Conservation (phyloP, 805 yeast genomes). For the Grigorovia humatica region DNA sequence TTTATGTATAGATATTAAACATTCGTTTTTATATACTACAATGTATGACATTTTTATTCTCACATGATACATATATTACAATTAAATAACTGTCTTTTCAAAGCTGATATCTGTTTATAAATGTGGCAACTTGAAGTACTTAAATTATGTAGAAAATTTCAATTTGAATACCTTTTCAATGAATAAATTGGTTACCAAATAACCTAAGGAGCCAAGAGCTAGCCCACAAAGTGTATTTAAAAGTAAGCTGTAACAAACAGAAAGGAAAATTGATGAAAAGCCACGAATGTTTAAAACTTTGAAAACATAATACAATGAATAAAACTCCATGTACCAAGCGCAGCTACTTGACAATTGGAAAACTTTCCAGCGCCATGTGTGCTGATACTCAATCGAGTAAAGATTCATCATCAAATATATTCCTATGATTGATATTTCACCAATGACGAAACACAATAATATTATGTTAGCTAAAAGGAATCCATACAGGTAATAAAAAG, state of each 20-base stretch:
- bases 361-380: slow-evolving; percentile 72
- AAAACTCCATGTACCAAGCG: slow-evolving; percentile 58
- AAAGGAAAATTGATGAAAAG: slow-evolving; percentile 54
- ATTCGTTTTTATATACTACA: neutral
- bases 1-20: neutral
- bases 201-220: slow-evolving; percentile 67
- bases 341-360: slow-evolving; percentile 62
- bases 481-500: slow-evolving; percentile 73
- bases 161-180: slow-evolving; percentile 34
- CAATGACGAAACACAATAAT: slow-evolving; percentile 49
- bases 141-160: neutral
- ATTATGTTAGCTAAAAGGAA: slow-evolving; percentile 54
- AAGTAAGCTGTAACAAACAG: slow-evolving; percentile 61
- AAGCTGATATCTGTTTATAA: too few species aligned
- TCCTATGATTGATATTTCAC: slow-evolving; percentile 63
- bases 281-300: slow-evolving; percentile 51
- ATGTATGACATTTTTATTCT: neutral
- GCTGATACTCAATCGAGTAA: slow-evolving; percentile 5
- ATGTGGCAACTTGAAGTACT: neutral
- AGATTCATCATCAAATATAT: slow-evolving; percentile 46
- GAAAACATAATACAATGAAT: slow-evolving; percentile 57
- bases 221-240: slow-evolving; percentile 53
- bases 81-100: neutral
- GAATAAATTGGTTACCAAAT: slow-evolving; percentile 55
- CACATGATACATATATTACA: neutral